phyloP scores from a whole-genome alignment of 1,139 yeast genomes.

The Debaryomycetaceae sp. region DNA sequence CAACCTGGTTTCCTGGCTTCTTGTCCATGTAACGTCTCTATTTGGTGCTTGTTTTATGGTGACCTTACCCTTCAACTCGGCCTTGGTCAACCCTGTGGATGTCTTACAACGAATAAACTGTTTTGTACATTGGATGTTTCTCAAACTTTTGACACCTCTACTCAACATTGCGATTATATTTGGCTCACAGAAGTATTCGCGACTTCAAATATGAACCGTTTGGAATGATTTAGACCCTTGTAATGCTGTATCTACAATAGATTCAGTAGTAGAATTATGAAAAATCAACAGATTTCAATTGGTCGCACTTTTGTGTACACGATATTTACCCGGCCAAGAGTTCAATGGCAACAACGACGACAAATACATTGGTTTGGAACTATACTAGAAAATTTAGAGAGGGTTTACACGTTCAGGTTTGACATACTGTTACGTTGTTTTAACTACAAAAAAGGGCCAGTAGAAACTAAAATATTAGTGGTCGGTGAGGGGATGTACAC shows the following conservation, averaged over 20 bases:
- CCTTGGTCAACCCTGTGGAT: conserved; percentile 36
- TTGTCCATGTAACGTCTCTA: conserved; percentile 67
- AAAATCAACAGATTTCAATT: background rate
- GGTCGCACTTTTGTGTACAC: background rate
- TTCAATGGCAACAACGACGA: background rate
- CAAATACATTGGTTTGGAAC: background rate
- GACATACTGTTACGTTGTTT: background rate
- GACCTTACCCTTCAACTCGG: conserved; percentile 33
- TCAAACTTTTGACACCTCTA: background rate
- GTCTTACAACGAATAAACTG: conserved; percentile 5
- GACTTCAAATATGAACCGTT: background rate
- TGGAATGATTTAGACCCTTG: background rate
- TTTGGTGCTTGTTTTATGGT: conserved; percentile 70
- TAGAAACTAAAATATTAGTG: background rate
- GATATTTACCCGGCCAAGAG: background rate
- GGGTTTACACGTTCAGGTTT: background rate
- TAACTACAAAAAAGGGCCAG: background rate
- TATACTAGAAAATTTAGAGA: background rate
- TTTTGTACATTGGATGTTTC: background rate
- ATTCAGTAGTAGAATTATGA: background rate
- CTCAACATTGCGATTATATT: background rate
- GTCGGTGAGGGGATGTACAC: conserved; percentile 3
- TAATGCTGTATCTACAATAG: background rate
- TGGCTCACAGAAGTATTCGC: background rate
- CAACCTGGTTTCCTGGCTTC: conserved; percentile 59